Percentiles rank a stretch among this genome's conserved stretches.
Evolutionary conservation across 176 grass and related monocot species (phyloP).

Genomic region (Paspalum notatum): DNA sequence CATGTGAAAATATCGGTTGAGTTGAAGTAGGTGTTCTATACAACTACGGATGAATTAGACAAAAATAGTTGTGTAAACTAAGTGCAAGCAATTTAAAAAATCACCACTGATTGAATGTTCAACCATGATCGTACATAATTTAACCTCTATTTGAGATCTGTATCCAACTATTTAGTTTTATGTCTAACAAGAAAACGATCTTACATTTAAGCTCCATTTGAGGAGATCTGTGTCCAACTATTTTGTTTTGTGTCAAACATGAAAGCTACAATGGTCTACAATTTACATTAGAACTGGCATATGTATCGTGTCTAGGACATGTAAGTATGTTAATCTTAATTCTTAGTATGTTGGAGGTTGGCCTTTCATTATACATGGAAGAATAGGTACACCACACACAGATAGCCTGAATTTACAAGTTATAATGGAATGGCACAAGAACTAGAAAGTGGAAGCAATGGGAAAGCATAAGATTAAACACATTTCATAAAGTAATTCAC

Average conservation of each 20-base stretch:
- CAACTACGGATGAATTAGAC: conserved; percentile 2
- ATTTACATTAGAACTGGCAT: conserved; percentile 18
- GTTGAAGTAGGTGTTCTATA: conserved; percentile 14
- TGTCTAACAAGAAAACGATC: conserved; percentile 2
- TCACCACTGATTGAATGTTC: neutral
- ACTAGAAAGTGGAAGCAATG: neutral
- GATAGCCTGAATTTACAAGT: conserved; percentile 12
- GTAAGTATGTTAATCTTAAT: neutral
- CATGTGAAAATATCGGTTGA: neutral
- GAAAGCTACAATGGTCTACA: conserved; percentile 22
- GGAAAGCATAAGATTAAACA: conserved; percentile 26
- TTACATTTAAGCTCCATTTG: neutral
- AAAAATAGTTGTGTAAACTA: neutral
- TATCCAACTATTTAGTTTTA: conserved; percentile 8
- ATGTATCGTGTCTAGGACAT: neutral
- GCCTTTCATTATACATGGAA: conserved; percentile 5
- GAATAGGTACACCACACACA: conserved; percentile 9
- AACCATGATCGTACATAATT: neutral
- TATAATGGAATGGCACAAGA: neutral
- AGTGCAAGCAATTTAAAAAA: conserved; percentile 14
- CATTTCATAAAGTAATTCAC: conserved; percentile 13
- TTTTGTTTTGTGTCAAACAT: conserved; percentile 2
- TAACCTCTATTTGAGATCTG: conserved; percentile 1
- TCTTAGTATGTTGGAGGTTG: neutral
- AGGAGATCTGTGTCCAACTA: conserved; percentile 10